Evolutionary conservation across 1,139 yeast genomes (phyloP), one percentile per base, ranked within the genome.

Genomic region (Zygosaccharomyces pseudobailii): DNA sequence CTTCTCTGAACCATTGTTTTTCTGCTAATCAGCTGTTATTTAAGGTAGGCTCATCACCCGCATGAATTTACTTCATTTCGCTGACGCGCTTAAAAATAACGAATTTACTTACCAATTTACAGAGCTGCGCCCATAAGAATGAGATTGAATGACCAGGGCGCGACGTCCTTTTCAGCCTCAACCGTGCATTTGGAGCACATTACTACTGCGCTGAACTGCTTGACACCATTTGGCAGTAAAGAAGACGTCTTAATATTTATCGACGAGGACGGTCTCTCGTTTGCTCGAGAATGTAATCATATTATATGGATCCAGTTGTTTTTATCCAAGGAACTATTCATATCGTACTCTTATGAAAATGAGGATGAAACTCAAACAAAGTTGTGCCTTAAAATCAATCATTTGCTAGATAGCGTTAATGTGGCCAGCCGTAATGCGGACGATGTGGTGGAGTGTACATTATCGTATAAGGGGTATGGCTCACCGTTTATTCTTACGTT

Each of bases 401-500:
- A 76, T 20, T 60, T 76, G 5, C 61, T 75, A 22, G 79, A 76
- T 52, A 73, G 77, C 33, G 66, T 76, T 20, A 75, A 70, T 52
- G 65, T 76, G 8, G 69, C 63, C n/a, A 66, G 58, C 39, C 50
- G 59, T 17, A 59, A 59, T 39, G 36, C 50, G 9, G 66, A 62
- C 36, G 69, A 64, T 47, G 49, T 58, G 30, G 79, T 73, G 1
- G 75, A 73, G 50, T 75, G 80, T 51, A 72, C 76, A 2, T 54
- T 79, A 37, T 67, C 73, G 4, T 79, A 78, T 54, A 66, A 70
- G 40, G 76, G 87, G 0, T 72, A 72, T 10, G 94, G 94, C 0
- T 61, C 72, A 5, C 90, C 94, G 0, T 77, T 88, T 48, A 72
- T 80, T 1, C 65, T 87, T 21, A 83, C 82, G 23, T 86, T 87